phyloP scores from a whole-genome alignment of 805 yeast species.

The Candida dendrica region DNA sequence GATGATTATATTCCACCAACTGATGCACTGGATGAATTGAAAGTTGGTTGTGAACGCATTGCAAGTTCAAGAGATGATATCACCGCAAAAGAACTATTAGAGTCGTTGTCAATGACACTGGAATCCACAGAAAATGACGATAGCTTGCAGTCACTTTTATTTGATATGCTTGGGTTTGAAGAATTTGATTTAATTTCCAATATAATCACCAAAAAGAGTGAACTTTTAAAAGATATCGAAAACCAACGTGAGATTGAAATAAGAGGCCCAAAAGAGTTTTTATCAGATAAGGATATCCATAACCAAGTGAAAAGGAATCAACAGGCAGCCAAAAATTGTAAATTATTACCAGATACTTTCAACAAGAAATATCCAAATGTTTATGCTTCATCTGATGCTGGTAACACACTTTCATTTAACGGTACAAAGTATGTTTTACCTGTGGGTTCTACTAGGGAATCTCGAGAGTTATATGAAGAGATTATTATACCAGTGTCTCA shows the following conservation, averaged over 20 bases:
- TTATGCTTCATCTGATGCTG: slow-evolving; percentile 60
- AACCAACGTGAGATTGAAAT: slow-evolving; percentile 13
- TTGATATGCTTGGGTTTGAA: slow-evolving; percentile 81
- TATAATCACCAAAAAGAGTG: slow-evolving; percentile 41
- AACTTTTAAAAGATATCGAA: slow-evolving; percentile 18
- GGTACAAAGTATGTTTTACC: slow-evolving; percentile 83
- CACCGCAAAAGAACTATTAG: slow-evolving; percentile 24
- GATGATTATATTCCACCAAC: slow-evolving; percentile 4
- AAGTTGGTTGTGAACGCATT: slow-evolving; percentile 22
- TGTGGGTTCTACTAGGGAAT: slow-evolving; percentile 63
- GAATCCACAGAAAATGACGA: slow-evolving; percentile 38
- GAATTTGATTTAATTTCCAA: slow-evolving; percentile 73
- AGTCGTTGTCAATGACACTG: slow-evolving; percentile 24
- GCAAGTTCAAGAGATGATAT: slow-evolving; percentile 27
- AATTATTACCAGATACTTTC: slow-evolving; percentile 37
- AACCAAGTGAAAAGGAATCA: slow-evolving; percentile 45
- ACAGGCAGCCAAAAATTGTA: slow-evolving; percentile 39
- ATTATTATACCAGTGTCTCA: slow-evolving; percentile 74
- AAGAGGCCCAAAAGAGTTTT: slow-evolving; percentile 22
- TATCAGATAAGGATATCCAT: slow-evolving; percentile 50
- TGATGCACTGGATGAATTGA: slow-evolving; percentile 12
- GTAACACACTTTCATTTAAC: slow-evolving; percentile 63
- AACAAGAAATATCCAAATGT: slow-evolving; percentile 78
- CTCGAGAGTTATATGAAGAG: slow-evolving; percentile 66
- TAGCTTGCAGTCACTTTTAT: slow-evolving; percentile 60